Base-by-base conservation (phyloP, 2,329 filamentous ascomycete genomes). In the Xylaria sp. region DNA sequence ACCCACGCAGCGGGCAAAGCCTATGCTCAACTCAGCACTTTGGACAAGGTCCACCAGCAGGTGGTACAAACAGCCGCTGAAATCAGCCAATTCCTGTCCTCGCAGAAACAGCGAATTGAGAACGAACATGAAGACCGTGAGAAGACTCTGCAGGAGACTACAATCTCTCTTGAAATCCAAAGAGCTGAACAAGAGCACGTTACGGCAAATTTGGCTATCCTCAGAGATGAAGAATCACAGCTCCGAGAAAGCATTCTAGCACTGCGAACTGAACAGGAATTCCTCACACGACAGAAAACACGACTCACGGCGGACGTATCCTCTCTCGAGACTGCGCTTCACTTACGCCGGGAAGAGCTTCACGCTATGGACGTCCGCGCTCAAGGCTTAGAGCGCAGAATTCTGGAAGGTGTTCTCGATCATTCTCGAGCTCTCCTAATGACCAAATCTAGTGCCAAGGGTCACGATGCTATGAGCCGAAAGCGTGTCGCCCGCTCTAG, bases 381-480 rank as follows among this genome's bases (percentile, higher is more conserved):
- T 2, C 94, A 98, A 79, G 89, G 90, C 3, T 86, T 99, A 28
- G 96, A 99, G 82, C 92, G 94, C 62, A 91, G 96, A 31, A 97
- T 99, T 74, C 84, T 99, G 39, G 95, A 98, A 73, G 94, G 95
- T 31, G 93, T 98, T 71, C 97, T 99, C 83, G 94, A 98, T 75
- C 95, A 98, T 79, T 98, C 95, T 23, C 92, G 95, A 7, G 90
- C 95, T 31, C 86, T 98, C n/a, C 88, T 98, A 67, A 92, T 96
- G 84, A 85, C 89, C 73, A 91, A 93, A 82, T 83, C 87, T 3
- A 69, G 69, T 25, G 83, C 80, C 73, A 85, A 84, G 74, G 81
- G 84, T 12, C 81, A 81, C 6, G 87, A 89, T 63, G 81, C 84
- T 69, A 89, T 89, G 87, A 88, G 82, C 78, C 86, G 87, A 60